Evolutionary conservation across 2,329 filamentous ascomycete species (phyloP), one percentile per base, ranked within the genome.

Genomic region (Ophiobolus disseminans): DNA sequence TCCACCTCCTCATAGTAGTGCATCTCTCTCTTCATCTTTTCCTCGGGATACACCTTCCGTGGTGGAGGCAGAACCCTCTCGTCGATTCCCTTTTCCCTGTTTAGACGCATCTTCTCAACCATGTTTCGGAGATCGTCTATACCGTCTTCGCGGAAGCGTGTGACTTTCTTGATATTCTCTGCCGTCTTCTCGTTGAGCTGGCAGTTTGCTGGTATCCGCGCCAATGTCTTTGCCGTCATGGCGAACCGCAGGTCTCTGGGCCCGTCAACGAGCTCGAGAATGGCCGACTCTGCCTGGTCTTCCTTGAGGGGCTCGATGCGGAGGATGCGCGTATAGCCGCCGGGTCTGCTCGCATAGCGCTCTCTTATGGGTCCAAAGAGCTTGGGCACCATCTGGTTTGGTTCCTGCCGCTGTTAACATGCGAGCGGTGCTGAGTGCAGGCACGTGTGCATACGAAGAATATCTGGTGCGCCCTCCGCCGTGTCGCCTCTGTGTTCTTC

Each of bases 191-290:
- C 82, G 59, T 85, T 88, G 63, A 89, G 76, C 2, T 77, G 71
- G 41, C 83, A 79, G 30, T 85, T 75, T 50, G 76, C 69, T 2
- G 80, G 76, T 49, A 80, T 69, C 21, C 86, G 81, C 34, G 90
- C 90, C 5, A 97, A 81, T 0, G 90, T 87, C 62, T 88, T 89
- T 20, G 94, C 94, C 2, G 92, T 96, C 83, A 97, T 86, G 65
- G 91, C 90, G 76, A 97, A 97, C 25, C 92, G 89, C 79, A 96
- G 90, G 75, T 99, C 94, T 72, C 87, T 89, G 25, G 91, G 91
- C 26, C 93, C 92, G 75, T 99, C 94, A 53, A 99, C 92, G 23
- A 99, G 84, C 76, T 97, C 91, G 38, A 99, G 86, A 57, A 99
- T 92, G 17, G 94, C 93, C 25, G 88, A 92, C 56, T 87, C 84